These are phyloP conservation scores for Aegle marmelos DNA, from an alignment of 345 rosid genomes.

Conservation along the genomic window DNA sequence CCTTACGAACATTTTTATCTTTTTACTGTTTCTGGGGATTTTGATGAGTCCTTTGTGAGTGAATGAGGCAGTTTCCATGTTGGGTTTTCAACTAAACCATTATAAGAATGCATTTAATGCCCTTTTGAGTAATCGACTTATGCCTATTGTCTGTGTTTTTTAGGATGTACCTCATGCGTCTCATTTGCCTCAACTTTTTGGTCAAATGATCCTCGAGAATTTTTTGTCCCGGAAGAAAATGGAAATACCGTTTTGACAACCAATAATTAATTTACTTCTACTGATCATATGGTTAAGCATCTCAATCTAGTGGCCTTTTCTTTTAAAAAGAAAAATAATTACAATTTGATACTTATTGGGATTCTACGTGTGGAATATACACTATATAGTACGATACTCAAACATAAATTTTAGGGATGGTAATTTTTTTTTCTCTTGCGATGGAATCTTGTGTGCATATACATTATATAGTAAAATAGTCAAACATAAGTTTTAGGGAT, in stretches of 20 bases:
- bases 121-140: not conserved
- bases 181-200: not conserved
- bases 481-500: too few species aligned
- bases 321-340: too few species aligned
- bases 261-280: not conserved
- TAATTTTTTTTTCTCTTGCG: too few species aligned
- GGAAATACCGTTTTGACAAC: not conserved
- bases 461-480: too few species aligned
- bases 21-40: not conserved
- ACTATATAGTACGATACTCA: too few species aligned
- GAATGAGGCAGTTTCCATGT: not conserved
- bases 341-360: too few species aligned
- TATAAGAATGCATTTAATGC: not conserved
- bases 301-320: not conserved
- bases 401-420: too few species aligned
- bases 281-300: not conserved
- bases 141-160: slow-evolving; percentile 7
- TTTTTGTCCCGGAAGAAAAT: not conserved
- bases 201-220: not conserved
- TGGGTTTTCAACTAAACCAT: not conserved
- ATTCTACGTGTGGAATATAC: too few species aligned
- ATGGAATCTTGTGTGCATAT: too few species aligned
- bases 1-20: too few species aligned
- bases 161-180: not conserved
- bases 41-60: not conserved